phyloP scores from a whole-genome alignment of 768 basidiomycete species.

The Chlorophyllum brunneum region DNA sequence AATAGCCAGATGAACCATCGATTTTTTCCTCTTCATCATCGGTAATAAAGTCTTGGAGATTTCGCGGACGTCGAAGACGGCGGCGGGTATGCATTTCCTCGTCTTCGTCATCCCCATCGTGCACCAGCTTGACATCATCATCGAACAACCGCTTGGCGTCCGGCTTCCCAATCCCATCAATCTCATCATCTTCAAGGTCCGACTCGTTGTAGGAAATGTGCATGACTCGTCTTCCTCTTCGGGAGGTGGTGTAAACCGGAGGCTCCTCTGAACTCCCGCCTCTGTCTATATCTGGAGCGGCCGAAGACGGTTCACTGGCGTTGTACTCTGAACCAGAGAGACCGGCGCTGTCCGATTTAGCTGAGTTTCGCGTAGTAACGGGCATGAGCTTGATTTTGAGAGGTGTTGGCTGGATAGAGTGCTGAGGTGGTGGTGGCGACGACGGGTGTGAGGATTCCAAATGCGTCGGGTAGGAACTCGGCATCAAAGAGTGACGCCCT shows the following conservation, averaged over 20 bases:
- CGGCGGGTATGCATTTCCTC: slow-evolving; percentile 12
- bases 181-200: slow-evolving; percentile 29
- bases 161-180: slow-evolving; percentile 15
- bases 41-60: slow-evolving; percentile 9
- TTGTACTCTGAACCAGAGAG: slow-evolving; percentile 49
- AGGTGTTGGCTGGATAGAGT: slow-evolving; percentile 26
- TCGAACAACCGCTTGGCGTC: slow-evolving; percentile 21
- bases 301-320: slow-evolving; percentile 42
- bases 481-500: slow-evolving; percentile 19
- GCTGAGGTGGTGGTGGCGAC: slow-evolving; percentile 2
- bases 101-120: slow-evolving; percentile 21
- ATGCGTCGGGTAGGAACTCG: slow-evolving; percentile 21
- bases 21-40: slow-evolving; percentile 26
- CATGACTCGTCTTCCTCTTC: slow-evolving; percentile 39
- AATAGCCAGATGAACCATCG: slow-evolving; percentile 5
- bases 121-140: slow-evolving; percentile 24
- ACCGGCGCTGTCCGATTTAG: slow-evolving; percentile 27
- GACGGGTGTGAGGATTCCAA: slow-evolving; percentile 16
- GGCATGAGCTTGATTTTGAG: slow-evolving; percentile 26
- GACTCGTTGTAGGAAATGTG: slow-evolving; percentile 42
- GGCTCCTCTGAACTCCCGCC: slow-evolving; percentile 31
- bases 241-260: slow-evolving; percentile 22
- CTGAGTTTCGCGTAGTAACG: slow-evolving; percentile 29
- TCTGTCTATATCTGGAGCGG: slow-evolving; percentile 21
- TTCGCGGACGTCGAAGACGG: neutral